A percentile compares a stretch with the other conserved stretches of the same genome.
These are phyloP conservation scores for Mortierella sp. DNA, from an alignment of 371 early-diverging fungal species.

Conservation along the genomic window DNA sequence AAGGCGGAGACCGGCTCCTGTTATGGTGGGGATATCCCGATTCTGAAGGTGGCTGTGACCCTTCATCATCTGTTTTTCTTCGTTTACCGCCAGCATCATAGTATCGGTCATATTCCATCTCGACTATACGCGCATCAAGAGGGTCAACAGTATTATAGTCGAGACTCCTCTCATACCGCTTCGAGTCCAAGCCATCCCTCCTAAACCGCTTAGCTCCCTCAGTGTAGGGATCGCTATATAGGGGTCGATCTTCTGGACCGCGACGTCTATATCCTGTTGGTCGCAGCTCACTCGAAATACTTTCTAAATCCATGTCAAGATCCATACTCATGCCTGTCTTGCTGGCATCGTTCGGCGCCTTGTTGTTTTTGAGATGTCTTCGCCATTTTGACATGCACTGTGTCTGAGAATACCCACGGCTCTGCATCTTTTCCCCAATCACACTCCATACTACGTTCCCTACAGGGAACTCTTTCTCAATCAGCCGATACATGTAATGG, in stretches of 20 bases:
- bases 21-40: background rate
- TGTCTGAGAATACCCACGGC: conserved; percentile 53
- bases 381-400: conserved; percentile 58
- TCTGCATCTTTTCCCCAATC: conserved; percentile 49
- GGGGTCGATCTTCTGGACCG: conserved; percentile 9
- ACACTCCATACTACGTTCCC: conserved; percentile 56
- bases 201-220: conserved; percentile 27
- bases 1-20: background rate
- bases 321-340: conserved; percentile 31
- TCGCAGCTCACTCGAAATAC: background rate
- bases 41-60: conserved; percentile 1
- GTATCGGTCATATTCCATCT: conserved; percentile 52
- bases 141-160: conserved; percentile 7
- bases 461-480: conserved; percentile 54
- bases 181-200: conserved; percentile 18
- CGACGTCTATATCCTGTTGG: conserved; percentile 12
- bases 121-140: conserved; percentile 31
- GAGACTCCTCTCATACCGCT: conserved; percentile 2
- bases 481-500: conserved; percentile 47
- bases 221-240: conserved; percentile 11
- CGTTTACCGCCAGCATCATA: conserved; percentile 46
- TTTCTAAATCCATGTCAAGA: conserved; percentile 12
- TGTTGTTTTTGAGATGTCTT: conserved; percentile 49
- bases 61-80: conserved; percentile 13
- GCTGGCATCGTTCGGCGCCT: conserved; percentile 32